Evolutionary conservation across 805 yeast genomes (phyloP).

Genomic region (Peterozyma xylosa): DNA sequence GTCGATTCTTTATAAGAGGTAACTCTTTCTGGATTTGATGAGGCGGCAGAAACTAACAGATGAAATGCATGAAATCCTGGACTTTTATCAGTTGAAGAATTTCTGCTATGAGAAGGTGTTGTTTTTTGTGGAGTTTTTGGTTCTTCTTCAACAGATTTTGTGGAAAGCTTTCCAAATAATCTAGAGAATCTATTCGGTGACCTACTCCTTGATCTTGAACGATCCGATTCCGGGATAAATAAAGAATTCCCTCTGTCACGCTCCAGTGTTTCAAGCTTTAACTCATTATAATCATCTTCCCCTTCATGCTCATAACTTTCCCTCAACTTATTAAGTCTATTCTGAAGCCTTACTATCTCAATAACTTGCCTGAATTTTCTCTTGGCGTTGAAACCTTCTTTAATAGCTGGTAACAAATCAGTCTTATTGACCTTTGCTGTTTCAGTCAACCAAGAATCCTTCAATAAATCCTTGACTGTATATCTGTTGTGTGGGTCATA

Average conservation of each 20-base stretch:
- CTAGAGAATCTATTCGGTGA: no score
- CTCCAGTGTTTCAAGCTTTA: no score
- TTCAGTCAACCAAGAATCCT: slow-evolving; percentile 71
- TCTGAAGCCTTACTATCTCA: slow-evolving; percentile 75
- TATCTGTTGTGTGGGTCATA: slow-evolving; percentile 63
- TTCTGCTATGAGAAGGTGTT: no score
- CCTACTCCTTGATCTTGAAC: no score
- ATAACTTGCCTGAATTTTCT: slow-evolving; percentile 79
- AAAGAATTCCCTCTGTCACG: no score
- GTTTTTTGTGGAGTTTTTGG: no score
- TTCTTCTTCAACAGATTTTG: no score
- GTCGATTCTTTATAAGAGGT: neutral
- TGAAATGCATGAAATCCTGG: no score
- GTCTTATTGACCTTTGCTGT: slow-evolving; percentile 20
- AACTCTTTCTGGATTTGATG: neutral
- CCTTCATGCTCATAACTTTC: slow-evolving; percentile 1
- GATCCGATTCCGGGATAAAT: no score
- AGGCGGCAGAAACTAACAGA: no score
- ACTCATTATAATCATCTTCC: neutral
- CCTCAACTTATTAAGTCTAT: slow-evolving; percentile 44
- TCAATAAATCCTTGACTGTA: slow-evolving; percentile 54
- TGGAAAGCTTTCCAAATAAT: no score
- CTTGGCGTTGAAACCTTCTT: slow-evolving; percentile 77
- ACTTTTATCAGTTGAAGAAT: no score
- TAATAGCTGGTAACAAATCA: slow-evolving; percentile 77